Conservation (phyloP, 306 rosid species). For the Dicorynia guianensis region DNA sequence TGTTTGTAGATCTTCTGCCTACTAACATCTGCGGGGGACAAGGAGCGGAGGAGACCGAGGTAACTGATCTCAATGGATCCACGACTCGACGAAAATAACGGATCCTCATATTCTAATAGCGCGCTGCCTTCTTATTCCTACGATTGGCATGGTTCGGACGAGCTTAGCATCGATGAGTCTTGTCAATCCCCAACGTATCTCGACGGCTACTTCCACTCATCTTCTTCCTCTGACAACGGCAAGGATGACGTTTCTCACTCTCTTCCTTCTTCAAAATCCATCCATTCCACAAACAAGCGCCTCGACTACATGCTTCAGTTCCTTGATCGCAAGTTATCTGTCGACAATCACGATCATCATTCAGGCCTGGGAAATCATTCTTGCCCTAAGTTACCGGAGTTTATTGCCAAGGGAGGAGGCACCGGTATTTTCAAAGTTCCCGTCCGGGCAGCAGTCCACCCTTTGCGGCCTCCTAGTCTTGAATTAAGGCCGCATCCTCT, state of each 20-base stretch:
- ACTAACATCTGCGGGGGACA: background rate
- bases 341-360: slow-evolving; percentile 13
- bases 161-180: slow-evolving; percentile 33
- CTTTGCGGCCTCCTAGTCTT: slow-evolving; percentile 78
- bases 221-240: slow-evolving; percentile 57
- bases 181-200: slow-evolving; percentile 13
- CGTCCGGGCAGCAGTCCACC: slow-evolving; percentile 69
- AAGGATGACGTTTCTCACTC: slow-evolving; percentile 50
- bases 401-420: slow-evolving; percentile 76
- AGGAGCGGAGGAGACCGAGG: background rate
- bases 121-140: slow-evolving; percentile 16
- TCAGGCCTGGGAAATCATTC: background rate
- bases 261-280: slow-evolving; percentile 48
- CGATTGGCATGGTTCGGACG: slow-evolving; percentile 32
- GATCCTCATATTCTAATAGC: slow-evolving; percentile 17
- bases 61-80: slow-evolving; percentile 20
- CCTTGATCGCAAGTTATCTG: slow-evolving; percentile 81
- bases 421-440: slow-evolving; percentile 72
- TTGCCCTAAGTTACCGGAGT: slow-evolving; percentile 62
- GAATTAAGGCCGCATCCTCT: slow-evolving; percentile 88
- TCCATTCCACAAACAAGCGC: slow-evolving; percentile 78
- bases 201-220: slow-evolving; percentile 31
- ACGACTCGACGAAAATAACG: slow-evolving; percentile 14
- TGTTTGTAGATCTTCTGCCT: background rate
- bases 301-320: slow-evolving; percentile 90